Evolutionary conservation across 352 stramenopile species (phyloP).

Genomic region (Phytophthora cactorum): DNA sequence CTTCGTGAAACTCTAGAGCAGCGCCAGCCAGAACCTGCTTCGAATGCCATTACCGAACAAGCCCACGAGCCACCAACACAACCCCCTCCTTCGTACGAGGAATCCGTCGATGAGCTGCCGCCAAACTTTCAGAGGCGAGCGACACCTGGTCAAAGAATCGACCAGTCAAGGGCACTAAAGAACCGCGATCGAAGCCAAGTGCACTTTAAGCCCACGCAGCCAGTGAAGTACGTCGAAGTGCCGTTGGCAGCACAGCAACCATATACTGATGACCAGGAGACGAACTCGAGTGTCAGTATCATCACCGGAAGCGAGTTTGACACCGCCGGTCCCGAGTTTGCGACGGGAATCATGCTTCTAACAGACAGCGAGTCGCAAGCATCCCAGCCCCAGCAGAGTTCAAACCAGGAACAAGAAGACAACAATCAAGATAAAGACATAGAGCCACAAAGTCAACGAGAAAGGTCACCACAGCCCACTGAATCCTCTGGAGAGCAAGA

Average conservation of each 20-base stretch:
- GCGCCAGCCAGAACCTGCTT: neutral
- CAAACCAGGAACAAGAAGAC: constrained; percentile 4
- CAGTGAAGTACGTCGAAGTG: constrained; percentile 26
- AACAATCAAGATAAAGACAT: constrained; percentile 1
- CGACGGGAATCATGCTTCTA: constrained; percentile 18
- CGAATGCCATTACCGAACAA: neutral
- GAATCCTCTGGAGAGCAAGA: constrained; percentile 6
- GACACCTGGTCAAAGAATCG: constrained; percentile 1
- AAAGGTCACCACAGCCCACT: constrained; percentile 15
- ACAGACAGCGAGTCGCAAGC: constrained; percentile 10
- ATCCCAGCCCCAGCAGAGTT: constrained; percentile 9
- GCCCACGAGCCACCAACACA: constrained; percentile 5
- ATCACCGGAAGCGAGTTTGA: constrained; percentile 30
- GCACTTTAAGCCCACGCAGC: constrained; percentile 21
- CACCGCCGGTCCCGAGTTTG: constrained; percentile 26
- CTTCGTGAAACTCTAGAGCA: constrained; percentile 31
- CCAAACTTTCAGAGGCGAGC: constrained; percentile 25
- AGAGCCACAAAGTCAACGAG: neutral
- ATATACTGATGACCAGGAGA: constrained; percentile 16
- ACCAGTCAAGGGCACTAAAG: constrained; percentile 4
- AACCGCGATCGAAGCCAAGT: constrained; percentile 23
- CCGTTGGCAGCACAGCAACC: constrained; percentile 22
- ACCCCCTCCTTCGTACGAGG: constrained; percentile 2
- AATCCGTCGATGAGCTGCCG: constrained; percentile 10
- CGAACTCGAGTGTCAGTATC: constrained; percentile 29